A percentile compares a stretch with the other conserved stretches of the same genome.
Conservation (phyloP, 2,329 filamentous ascomycete genomes). For the Cercospora nicotianae region DNA sequence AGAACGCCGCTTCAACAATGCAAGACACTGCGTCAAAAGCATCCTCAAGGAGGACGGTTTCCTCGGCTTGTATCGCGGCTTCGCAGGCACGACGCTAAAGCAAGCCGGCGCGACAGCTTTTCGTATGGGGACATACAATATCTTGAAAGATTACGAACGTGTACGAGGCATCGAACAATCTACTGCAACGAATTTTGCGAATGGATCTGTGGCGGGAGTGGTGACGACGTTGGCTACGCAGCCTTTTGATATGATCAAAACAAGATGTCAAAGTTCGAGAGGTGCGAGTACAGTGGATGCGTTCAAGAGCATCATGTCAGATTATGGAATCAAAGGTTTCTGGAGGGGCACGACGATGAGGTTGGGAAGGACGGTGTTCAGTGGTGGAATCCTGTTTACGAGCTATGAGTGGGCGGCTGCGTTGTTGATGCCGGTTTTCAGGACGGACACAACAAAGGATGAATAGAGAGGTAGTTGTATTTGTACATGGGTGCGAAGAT, state of each 20-base stretch:
- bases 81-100: conserved; percentile 62
- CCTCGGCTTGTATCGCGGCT: conserved; percentile 58
- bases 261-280: conserved; percentile 59
- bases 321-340: conserved; percentile 61
- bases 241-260: conserved; percentile 66
- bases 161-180: conserved; percentile 51
- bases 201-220: conserved; percentile 61
- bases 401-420: conserved; percentile 60
- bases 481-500: too few species aligned
- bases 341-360: conserved; percentile 71
- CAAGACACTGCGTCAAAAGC: conserved; percentile 52
- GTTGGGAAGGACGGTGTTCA: conserved; percentile 62
- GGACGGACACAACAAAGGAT: not conserved
- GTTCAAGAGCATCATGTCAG: conserved; percentile 53
- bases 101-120: conserved; percentile 63
- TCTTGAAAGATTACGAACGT: conserved; percentile 60
- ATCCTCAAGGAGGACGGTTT: conserved; percentile 56
- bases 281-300: conserved; percentile 60
- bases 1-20: conserved; percentile 51
- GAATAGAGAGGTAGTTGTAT: too few species aligned
- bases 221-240: conserved; percentile 62
- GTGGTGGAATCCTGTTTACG: conserved; percentile 66
- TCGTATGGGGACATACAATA: conserved; percentile 62
- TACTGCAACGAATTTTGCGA: conserved; percentile 59
- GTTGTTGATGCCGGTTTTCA: conserved; percentile 46